These are phyloP conservation scores for Chrysoporthe deuterocubensis DNA, from an alignment of 2,329 filamentous ascomycete genomes.

Conservation along the genomic window DNA sequence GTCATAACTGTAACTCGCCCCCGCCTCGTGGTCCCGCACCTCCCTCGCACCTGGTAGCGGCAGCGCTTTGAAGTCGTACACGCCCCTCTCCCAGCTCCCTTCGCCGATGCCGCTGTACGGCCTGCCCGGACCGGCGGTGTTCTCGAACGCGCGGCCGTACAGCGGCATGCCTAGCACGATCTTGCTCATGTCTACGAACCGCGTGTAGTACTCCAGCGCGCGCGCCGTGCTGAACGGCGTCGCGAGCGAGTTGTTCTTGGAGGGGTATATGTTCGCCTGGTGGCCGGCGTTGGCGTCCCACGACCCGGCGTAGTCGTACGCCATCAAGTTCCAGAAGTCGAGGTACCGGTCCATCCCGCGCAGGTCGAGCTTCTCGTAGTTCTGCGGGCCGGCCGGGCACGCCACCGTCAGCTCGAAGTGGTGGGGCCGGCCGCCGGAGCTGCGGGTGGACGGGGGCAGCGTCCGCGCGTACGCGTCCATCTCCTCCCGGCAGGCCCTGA, in stretches of 20 bases:
- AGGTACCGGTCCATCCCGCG: slow-evolving; percentile 66
- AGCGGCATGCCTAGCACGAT: slow-evolving; percentile 90
- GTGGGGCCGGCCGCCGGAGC: background rate
- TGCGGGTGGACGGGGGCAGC: slow-evolving; percentile 37
- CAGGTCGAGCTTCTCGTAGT: slow-evolving; percentile 67
- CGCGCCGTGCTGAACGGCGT: slow-evolving; percentile 80
- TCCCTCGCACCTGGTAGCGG: slow-evolving; percentile 71
- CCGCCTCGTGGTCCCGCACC: slow-evolving; percentile 62
- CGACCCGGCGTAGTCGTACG: slow-evolving; percentile 84
- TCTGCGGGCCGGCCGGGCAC: slow-evolving; percentile 64
- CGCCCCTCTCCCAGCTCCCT: slow-evolving; percentile 82
- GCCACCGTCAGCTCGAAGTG: slow-evolving; percentile 69
- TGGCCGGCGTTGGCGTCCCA: slow-evolving; percentile 78
- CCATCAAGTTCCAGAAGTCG: slow-evolving; percentile 84
- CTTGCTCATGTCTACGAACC: slow-evolving; percentile 70
- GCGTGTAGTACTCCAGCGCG: slow-evolving; percentile 74
- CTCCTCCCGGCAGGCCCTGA: slow-evolving; percentile 58
- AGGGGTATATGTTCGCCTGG: slow-evolving; percentile 77
- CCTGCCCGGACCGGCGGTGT: slow-evolving; percentile 74
- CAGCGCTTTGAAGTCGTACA: slow-evolving; percentile 88
- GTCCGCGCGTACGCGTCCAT: slow-evolving; percentile 60
- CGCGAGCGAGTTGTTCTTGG: slow-evolving; percentile 55
- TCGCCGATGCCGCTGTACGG: slow-evolving; percentile 73
- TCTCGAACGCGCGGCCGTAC: slow-evolving; percentile 84
- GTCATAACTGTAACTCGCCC: slow-evolving; percentile 81